Evolutionary conservation across 108 stramenopile genomes (phyloP).

Genomic region (Epithemia pelagica): DNA sequence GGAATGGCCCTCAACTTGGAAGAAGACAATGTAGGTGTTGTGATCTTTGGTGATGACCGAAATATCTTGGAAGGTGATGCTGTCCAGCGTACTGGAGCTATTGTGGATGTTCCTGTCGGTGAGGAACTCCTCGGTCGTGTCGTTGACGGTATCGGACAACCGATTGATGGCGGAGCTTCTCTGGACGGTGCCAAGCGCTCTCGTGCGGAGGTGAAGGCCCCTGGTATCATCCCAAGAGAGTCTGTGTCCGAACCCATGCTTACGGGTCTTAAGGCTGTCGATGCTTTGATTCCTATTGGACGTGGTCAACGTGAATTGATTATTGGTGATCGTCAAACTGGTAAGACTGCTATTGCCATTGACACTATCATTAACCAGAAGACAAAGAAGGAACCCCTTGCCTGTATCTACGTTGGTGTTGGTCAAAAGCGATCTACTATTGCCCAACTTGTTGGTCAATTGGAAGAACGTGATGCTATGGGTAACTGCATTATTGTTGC

Average conservation of each 20-base stretch:
- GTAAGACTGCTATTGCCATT: slow-evolving; percentile 99
- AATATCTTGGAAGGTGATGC: slow-evolving; percentile 98
- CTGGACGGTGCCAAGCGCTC: slow-evolving; percentile 92
- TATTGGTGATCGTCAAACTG: slow-evolving; percentile 99
- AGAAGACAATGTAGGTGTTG: slow-evolving; percentile 99
- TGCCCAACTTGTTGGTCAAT: slow-evolving; percentile 97
- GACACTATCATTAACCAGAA: slow-evolving; percentile 99
- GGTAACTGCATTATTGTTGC: slow-evolving; percentile 97
- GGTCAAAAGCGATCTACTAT: slow-evolving; percentile 99
- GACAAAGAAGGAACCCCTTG: slow-evolving; percentile 97
- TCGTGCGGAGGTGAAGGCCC: slow-evolving; percentile 99
- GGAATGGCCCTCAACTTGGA: slow-evolving; percentile 99
- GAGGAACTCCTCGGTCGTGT: slow-evolving; percentile 96
- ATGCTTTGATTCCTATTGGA: slow-evolving; percentile 99
- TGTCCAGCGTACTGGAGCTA: slow-evolving; percentile 99
- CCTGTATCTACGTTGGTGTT: slow-evolving; percentile 99
- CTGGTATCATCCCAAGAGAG: slow-evolving; percentile 99
- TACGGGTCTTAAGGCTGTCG: slow-evolving; percentile 99
- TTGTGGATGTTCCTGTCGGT: slow-evolving; percentile 99
- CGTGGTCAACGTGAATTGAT: slow-evolving; percentile 98
- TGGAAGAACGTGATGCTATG: slow-evolving; percentile 97
- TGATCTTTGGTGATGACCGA: slow-evolving; percentile 99
- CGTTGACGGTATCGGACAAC: slow-evolving; percentile 97
- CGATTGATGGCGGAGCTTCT: slow-evolving; percentile 94
- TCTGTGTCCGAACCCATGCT: slow-evolving; percentile 99